Conservation (phyloP, 2,329 filamentous ascomycete species). For the Curvularia sp. region DNA sequence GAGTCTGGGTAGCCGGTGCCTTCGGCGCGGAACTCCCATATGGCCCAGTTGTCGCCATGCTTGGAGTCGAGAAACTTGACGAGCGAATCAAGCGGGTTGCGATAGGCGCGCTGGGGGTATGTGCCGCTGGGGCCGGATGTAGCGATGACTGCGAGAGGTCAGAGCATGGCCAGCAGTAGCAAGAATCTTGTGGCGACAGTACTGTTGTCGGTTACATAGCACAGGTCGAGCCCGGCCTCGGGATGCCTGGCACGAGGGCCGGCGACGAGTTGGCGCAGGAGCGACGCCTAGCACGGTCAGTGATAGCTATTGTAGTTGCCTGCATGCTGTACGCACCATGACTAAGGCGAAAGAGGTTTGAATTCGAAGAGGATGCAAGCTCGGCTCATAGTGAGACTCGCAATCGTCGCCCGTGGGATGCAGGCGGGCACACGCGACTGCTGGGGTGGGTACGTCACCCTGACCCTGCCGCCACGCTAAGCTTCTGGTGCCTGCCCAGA, state of each 20-base stretch:
- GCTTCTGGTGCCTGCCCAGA: slow-evolving; percentile 12
- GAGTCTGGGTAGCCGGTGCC: slow-evolving; percentile 94
- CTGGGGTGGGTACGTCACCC: slow-evolving; percentile 21
- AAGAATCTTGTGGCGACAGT: slow-evolving; percentile 45
- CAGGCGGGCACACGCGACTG: slow-evolving; percentile 13
- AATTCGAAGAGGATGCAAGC: slow-evolving; percentile 4
- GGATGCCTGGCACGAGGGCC: slow-evolving; percentile 83
- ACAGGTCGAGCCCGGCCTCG: slow-evolving; percentile 89
- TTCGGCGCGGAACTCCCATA: slow-evolving; percentile 98
- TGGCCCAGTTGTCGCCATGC: slow-evolving; percentile 82
- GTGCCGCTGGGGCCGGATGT: slow-evolving; percentile 90
- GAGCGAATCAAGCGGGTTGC: slow-evolving; percentile 87
- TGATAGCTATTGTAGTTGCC: not conserved
- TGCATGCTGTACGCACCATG: slow-evolving; percentile 10
- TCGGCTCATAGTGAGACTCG: slow-evolving; percentile 12
- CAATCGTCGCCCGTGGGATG: slow-evolving; percentile 2
- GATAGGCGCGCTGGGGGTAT: slow-evolving; percentile 90
- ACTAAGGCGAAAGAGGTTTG: not conserved
- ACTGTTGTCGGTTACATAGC: slow-evolving; percentile 89
- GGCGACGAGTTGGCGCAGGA: slow-evolving; percentile 90
- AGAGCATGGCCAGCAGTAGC: slow-evolving; percentile 42
- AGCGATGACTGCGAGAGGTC: slow-evolving; percentile 59
- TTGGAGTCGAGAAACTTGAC: slow-evolving; percentile 87
- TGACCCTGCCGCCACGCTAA: slow-evolving; percentile 3
- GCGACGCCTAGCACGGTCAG: slow-evolving; percentile 43